These are phyloP conservation scores for Paramecium primaurelia DNA, from an alignment of 73 alveolate genomes.

Conservation along the genomic window DNA sequence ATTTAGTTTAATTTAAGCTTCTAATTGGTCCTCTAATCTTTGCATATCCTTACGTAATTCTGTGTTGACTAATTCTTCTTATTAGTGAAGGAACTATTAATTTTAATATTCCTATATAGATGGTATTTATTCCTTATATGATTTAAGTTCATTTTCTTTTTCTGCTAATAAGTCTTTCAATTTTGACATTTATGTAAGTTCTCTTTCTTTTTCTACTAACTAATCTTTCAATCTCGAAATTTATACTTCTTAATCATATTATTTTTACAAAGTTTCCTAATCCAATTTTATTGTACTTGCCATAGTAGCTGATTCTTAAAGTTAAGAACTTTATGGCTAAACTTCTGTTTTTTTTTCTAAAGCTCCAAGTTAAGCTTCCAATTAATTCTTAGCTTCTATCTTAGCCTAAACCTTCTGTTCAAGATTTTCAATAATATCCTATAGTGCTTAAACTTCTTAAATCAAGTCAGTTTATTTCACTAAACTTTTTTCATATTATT, in stretches of 20 bases:
- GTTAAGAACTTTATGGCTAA: neutral
- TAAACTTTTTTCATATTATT: neutral
- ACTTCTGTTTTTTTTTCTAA: neutral
- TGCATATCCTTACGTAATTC: neutral
- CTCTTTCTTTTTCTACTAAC: neutral
- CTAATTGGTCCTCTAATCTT: neutral
- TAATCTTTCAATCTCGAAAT: neutral
- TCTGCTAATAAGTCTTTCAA: neutral
- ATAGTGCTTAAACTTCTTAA: neutral
- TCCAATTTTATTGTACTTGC: neutral
- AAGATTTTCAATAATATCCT: neutral
- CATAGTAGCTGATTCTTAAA: neutral
- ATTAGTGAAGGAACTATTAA: neutral
- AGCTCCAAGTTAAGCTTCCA: neutral
- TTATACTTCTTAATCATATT: neutral
- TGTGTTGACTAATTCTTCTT: neutral
- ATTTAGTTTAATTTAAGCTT: neutral
- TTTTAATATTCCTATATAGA: neutral
- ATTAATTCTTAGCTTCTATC: neutral
- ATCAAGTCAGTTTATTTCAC: neutral
- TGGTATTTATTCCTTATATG: neutral
- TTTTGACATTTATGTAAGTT: neutral
- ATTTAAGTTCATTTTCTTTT: neutral
- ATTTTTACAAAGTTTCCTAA: neutral
- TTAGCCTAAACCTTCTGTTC: neutral